Base-by-base conservation (phyloP, 257 asterid species). In the Solanum commersonii region DNA sequence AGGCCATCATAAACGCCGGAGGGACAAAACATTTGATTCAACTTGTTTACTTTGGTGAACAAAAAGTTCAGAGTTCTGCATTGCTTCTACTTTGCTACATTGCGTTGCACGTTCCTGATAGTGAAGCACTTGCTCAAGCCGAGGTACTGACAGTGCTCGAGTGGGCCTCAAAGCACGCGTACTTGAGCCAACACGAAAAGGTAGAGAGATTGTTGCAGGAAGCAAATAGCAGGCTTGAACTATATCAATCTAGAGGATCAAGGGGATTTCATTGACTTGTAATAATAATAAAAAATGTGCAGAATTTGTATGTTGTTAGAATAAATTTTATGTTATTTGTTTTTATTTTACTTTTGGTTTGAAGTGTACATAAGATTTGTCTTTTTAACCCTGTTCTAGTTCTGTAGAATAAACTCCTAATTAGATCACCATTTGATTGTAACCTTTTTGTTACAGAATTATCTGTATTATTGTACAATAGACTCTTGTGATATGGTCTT, bases 21-120 rank as follows among this genome's bases (percentile, higher is more conserved):
- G 98, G 97, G 40, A 93, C 94, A 1, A 93, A 91, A 88, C 95
- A 94, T 56, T 89, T 95, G 6, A 93, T 95, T 18, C 98, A 95
- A 90, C 94, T 93, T 4, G 95, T 94, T 35, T 95, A 92, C 88
- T 92, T 95, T 20, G 97, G 95, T 3, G 98, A 92, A 85, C 94
- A 93, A 82, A 84, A 90, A 10, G 94, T 95, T 84, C 94, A 95
- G 88, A 89, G 92, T n/a, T 56, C 67, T 8, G 97, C 96, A 5
- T 72, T 95, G 90, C 79, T 91, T 37, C 88, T 95, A 52, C 86
- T 94, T 29, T 90, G 93, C 89, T 90, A 85, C 68, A 92, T 93
- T 38, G 94, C 96, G 0, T 87, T 92, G 90, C 93, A 95, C 59
- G 94, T 93, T 16, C 98, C 97, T 7, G 95, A 95, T 34, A 93